phyloP scores from a whole-genome alignment of 768 basidiomycete genomes.

The Suillus bovinus region DNA sequence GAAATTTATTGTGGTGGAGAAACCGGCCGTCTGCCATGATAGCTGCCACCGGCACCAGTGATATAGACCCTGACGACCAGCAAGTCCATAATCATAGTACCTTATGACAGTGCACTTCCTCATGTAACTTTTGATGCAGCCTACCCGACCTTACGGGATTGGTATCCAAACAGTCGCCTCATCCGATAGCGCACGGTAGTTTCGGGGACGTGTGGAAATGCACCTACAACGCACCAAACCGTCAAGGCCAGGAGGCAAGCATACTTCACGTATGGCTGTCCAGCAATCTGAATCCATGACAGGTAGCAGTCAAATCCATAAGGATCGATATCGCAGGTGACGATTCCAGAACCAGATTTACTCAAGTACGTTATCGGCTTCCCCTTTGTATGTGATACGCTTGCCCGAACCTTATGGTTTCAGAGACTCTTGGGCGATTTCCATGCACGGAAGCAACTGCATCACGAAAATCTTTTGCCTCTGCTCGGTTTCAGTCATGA shows the following conservation, averaged over 20 bases:
- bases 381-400: background rate
- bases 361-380: conserved; percentile 1
- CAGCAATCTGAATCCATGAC: background rate
- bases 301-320: conserved; percentile 14
- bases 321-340: conserved; percentile 6
- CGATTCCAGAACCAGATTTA: conserved; percentile 2
- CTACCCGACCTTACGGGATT: conserved; percentile 7
- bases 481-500: conserved; percentile 29
- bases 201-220: conserved; percentile 15
- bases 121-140: background rate
- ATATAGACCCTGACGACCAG: background rate
- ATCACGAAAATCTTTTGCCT: conserved; percentile 30
- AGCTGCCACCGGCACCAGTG: background rate
- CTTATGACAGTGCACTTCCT: background rate
- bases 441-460: conserved; percentile 27
- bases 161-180: background rate
- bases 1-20: background rate
- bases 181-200: conserved; percentile 8
- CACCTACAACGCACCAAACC: background rate
- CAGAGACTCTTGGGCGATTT: conserved; percentile 20
- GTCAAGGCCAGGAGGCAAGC: background rate
- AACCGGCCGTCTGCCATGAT: background rate
- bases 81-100: background rate
- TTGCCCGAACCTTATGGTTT: background rate
- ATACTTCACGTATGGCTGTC: background rate